These are phyloP conservation scores for Trapa bicornis DNA, from an alignment of 345 rosid genomes.

Conservation along the genomic window DNA sequence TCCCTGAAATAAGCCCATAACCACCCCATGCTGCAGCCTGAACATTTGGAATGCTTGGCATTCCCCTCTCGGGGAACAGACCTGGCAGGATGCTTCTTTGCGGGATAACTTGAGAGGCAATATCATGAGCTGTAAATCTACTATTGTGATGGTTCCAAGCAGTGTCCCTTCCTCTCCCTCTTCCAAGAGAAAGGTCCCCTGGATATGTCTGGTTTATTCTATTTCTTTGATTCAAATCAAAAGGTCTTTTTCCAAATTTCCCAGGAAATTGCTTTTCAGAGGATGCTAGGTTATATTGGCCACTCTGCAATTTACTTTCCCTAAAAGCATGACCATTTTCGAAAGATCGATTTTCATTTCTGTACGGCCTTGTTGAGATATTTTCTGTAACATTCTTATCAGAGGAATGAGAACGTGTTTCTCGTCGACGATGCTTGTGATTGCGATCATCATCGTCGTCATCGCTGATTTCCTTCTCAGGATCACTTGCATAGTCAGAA, in stretches of 20 bases:
- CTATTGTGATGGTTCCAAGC: constrained; percentile 68
- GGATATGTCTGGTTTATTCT: constrained; percentile 43
- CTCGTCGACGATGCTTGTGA: constrained; percentile 86
- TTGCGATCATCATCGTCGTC: constrained; percentile 98
- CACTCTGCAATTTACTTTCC: constrained; percentile 46
- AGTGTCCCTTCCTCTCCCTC: constrained; percentile 82
- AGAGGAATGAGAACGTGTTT: constrained; percentile 50
- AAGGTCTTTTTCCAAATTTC: constrained; percentile 49
- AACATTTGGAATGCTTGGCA: constrained; percentile 47
- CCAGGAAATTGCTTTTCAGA: constrained; percentile 30
- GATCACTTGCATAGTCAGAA: constrained; percentile 57
- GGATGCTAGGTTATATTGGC: constrained; percentile 24
- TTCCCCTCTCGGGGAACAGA: constrained; percentile 65
- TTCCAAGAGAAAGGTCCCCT: constrained; percentile 54
- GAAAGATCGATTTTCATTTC: constrained; percentile 47
- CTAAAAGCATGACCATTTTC: constrained; percentile 51
- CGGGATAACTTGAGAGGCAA: constrained; percentile 68
- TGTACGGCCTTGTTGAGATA: constrained; percentile 43
- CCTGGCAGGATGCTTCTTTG: constrained; percentile 37
- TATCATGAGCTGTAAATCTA: constrained; percentile 47
- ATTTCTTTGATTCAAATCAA: constrained; percentile 49
- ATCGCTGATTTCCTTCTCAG: constrained; percentile 86
- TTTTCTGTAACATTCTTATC: constrained; percentile 59
- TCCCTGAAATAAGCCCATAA: constrained; percentile 70
- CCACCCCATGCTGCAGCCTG: constrained; percentile 64